Percentiles rank a stretch among this genome's conserved stretches.
These are phyloP conservation scores for Trichoderma sp. DNA, from an alignment of 2,329 filamentous ascomycete species.

Conservation along the genomic window DNA sequence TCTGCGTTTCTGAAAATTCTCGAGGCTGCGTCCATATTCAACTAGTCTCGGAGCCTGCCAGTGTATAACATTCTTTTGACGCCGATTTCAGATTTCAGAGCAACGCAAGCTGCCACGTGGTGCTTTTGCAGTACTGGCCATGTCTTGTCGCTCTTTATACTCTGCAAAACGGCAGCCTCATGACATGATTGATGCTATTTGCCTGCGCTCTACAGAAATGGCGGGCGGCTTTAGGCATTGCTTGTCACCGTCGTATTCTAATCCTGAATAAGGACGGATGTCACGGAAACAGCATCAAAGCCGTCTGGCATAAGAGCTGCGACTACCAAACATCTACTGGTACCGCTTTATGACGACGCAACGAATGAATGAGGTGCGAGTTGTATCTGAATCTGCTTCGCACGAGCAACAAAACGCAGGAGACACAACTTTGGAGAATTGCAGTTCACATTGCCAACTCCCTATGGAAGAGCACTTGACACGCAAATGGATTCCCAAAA, in stretches of 20 bases:
- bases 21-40: conserved; percentile 27
- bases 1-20: conserved; percentile 36
- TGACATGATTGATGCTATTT: background rate
- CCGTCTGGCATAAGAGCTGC: background rate
- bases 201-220: background rate
- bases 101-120: background rate
- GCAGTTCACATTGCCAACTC: background rate
- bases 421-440: background rate
- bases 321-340: background rate
- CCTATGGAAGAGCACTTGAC: background rate
- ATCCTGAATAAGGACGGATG: background rate
- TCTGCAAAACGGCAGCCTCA: background rate
- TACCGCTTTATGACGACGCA: background rate
- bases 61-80: background rate
- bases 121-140: background rate
- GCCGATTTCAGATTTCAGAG: background rate
- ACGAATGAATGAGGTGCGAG: background rate
- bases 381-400: background rate
- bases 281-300: background rate
- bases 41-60: background rate
- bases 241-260: background rate
- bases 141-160: background rate
- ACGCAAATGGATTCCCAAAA: background rate
- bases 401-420: background rate
- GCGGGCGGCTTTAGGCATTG: background rate